These are phyloP conservation scores for Petunia hybrid DNA, from an alignment of 305 asterid genomes.

Conservation along the genomic window DNA sequence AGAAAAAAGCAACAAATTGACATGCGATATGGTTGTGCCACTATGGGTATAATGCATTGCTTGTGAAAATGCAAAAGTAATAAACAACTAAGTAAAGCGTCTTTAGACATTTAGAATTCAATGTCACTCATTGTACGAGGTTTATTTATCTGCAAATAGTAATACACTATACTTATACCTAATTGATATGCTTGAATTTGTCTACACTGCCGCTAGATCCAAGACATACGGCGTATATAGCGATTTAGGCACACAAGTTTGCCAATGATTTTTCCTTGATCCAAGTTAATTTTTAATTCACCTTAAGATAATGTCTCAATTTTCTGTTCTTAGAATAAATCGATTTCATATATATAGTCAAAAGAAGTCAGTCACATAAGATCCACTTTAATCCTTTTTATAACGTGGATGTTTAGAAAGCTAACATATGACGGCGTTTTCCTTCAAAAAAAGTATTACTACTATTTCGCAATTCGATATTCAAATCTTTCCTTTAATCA, in stretches of 20 bases:
- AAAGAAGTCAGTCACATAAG: background rate
- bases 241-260: background rate
- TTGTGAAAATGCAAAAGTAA: too few species aligned
- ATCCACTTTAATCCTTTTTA: background rate
- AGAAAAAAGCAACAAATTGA: background rate
- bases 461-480: background rate
- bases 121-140: background rate
- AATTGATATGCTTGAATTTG: background rate
- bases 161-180: background rate
- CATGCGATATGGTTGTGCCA: background rate
- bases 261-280: background rate
- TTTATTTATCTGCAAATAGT: background rate
- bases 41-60: too few species aligned
- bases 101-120: too few species aligned
- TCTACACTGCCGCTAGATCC: background rate
- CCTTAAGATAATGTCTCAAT: background rate
- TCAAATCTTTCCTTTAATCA: background rate
- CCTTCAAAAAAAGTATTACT: too few species aligned
- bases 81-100: too few species aligned
- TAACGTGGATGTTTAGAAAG: background rate
- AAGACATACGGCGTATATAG: background rate
- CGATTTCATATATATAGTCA: background rate
- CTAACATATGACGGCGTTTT: too few species aligned
- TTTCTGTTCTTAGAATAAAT: background rate
- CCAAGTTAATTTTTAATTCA: background rate